Percentiles rank a stretch among this genome's conserved stretches.
These are phyloP conservation scores for Teunomyces stri DNA, from an alignment of 805 yeast genomes.

Conservation along the genomic window DNA sequence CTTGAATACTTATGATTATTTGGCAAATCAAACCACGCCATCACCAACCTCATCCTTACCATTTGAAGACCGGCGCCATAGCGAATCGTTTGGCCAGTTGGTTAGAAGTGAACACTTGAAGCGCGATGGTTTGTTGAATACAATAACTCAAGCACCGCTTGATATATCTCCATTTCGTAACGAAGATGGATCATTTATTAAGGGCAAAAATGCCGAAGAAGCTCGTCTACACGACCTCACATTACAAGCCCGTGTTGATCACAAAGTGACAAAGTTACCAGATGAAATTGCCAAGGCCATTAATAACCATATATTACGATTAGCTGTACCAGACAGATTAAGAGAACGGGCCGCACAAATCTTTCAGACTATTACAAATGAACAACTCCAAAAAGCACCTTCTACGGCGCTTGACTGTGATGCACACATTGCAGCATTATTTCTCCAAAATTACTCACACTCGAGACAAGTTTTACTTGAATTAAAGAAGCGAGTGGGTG, in stretches of 20 bases:
- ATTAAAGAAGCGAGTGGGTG: conserved; percentile 53
- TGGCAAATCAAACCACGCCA: not conserved
- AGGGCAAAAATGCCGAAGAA: conserved; percentile 46
- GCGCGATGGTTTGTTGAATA: conserved; percentile 8
- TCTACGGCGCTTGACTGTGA: conserved; percentile 56
- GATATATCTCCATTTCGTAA: conserved; percentile 35
- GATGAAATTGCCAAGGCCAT: conserved; percentile 54
- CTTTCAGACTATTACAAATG: conserved; percentile 49
- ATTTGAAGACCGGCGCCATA: conserved; percentile 18
- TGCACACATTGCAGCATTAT: conserved; percentile 75
- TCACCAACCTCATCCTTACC: conserved; percentile 8
- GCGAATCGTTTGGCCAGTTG: conserved; percentile 24
- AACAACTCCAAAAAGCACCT: conserved; percentile 52
- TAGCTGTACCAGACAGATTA: conserved; percentile 61
- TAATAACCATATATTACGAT: conserved; percentile 57
- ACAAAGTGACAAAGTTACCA: conserved; percentile 56
- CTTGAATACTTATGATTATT: conserved; percentile 1
- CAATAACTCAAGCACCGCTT: not conserved
- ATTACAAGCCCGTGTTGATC: conserved; percentile 51
- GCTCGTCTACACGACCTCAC: conserved; percentile 62
- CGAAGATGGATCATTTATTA: conserved; percentile 38
- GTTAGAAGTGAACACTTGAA: conserved; percentile 18
- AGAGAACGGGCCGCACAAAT: conserved; percentile 60
- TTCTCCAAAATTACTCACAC: conserved; percentile 78
- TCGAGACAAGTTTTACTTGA: conserved; percentile 65